Base-by-base conservation (phyloP, 2,329 filamentous ascomycete genomes). In the Colletotrichum tanaceti region DNA sequence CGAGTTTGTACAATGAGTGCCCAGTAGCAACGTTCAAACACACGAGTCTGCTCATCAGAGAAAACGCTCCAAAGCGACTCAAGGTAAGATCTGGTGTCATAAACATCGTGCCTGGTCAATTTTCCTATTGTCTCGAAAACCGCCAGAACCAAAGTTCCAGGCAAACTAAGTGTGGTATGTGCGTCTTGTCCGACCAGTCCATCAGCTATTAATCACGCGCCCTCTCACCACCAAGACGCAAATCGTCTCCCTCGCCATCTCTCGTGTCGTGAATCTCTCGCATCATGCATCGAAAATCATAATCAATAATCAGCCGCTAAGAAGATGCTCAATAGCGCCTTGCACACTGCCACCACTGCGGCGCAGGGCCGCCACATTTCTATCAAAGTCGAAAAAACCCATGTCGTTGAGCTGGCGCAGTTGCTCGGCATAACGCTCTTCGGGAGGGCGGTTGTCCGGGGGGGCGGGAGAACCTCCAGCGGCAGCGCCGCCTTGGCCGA, bases 351-450 rank as follows among this genome's bases (percentile, higher is more conserved):
- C 96, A 10, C 96, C 96, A 69, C 93, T 93, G 75, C 95, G 88
- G 79, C 95, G 87, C 75, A 99, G 82, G 5, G 96, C 96, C 64
- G 92, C 90, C 39, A 99, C 89, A 74, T 99, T 99, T 73, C 92
- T 85, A 60, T 99, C 95, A 76, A 98, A 99, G 77, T 99, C 94
- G 77, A 90, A 97, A 81, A 99, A 99, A 3, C 96, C 96, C 96
- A 99, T 99, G 73, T 98, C 96, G 78, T 99, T 99, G 71, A 99
- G 83, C 81, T 98, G 94, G 69, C 93, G 86, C 58, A 99, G 84
- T 80, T 99, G 95, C 39, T 93, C 90, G 3, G 92, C 94, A 74
- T 97, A 99, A 68, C 93, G 86, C 80, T 98, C 96, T 83, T 99
- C 96, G 0, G 96, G 95, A 5, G 96, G 94, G 71, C 95, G 87